These are phyloP conservation scores for Pisolithus orientalis DNA, from an alignment of 768 basidiomycete genomes.

Conservation along the genomic window DNA sequence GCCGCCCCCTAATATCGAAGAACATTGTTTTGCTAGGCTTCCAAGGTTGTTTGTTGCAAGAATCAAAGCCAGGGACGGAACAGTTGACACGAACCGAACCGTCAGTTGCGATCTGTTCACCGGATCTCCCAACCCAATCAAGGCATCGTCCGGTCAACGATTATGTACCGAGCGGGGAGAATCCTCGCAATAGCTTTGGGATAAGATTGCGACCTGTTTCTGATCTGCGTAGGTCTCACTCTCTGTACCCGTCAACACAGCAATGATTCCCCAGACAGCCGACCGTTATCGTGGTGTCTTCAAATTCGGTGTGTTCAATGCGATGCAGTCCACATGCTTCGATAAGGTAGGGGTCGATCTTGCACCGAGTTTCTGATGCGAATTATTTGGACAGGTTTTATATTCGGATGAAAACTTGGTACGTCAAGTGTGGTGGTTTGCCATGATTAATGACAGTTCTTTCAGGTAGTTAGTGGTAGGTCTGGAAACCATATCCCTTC, in stretches of 20 bases:
- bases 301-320: slow-evolving; percentile 89
- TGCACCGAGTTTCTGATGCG: neutral
- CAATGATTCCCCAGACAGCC: slow-evolving; percentile 41
- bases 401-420: slow-evolving; percentile 63
- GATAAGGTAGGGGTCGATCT: slow-evolving; percentile 46
- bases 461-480: slow-evolving; percentile 67
- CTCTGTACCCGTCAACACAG: slow-evolving; percentile 1
- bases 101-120: neutral
- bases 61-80: too few relatives aligned
- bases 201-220: slow-evolving; percentile 64
- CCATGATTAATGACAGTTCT: slow-evolving; percentile 1
- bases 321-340: slow-evolving; percentile 82
- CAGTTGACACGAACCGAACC: too few relatives aligned
- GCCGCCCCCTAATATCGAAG: too few relatives aligned
- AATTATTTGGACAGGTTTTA: slow-evolving; percentile 41
- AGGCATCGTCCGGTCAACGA: neutral
- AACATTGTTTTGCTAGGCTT: too few relatives aligned
- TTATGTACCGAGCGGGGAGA: neutral
- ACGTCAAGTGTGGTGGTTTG: slow-evolving; percentile 8
- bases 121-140: neutral
- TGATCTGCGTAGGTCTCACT: slow-evolving; percentile 50
- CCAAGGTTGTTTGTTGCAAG: too few relatives aligned
- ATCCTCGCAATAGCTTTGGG: slow-evolving; percentile 36
- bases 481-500: slow-evolving; percentile 4
- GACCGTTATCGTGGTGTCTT: slow-evolving; percentile 77